Percentiles rank a stretch among this genome's conserved stretches.
Conservation (phyloP, 1,284 basidiomycete genomes). For the Cryptococcus sp. region DNA sequence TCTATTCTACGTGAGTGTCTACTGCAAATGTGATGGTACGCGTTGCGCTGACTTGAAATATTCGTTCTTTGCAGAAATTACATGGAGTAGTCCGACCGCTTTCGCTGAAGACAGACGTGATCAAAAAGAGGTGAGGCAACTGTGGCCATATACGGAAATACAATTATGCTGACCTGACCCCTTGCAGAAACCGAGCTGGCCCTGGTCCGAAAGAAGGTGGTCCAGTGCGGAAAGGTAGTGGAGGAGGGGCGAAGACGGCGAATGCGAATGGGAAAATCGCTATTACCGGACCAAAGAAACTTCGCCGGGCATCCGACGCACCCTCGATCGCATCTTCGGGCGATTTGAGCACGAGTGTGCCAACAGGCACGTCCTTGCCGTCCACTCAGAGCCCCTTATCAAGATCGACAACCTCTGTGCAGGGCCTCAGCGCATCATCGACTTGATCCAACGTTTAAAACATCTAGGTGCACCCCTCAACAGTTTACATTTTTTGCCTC, state of each 20-base stretch:
- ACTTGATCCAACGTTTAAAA: no score
- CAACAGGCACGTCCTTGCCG: no score
- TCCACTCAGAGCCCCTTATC: no score
- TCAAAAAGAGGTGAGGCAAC: constrained; percentile 82
- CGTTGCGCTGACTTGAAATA: constrained; percentile 19
- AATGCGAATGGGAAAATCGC: constrained; percentile 2
- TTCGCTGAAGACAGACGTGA: constrained; percentile 94
- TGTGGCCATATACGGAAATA: background rate
- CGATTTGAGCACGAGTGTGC: no score
- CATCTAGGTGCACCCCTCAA: no score
- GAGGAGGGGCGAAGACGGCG: constrained; percentile 1
- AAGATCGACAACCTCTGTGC: no score
- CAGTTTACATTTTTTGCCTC: no score
- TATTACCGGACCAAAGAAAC: constrained; percentile 16
- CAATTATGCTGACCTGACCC: background rate
- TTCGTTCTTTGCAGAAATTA: constrained; percentile 70
- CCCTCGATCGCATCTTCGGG: constrained; percentile 1
- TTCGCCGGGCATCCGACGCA: constrained; percentile 12
- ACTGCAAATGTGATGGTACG: constrained; percentile 7
- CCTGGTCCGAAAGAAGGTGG: constrained; percentile 25
- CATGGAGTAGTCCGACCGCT: constrained; percentile 92
- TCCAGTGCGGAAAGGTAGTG: constrained; percentile 19
- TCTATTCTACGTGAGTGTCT: constrained; percentile 75
- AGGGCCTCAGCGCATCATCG: no score
- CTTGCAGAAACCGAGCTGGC: constrained; percentile 22